Percentiles rank a stretch among this genome's conserved stretches.
Conservation (phyloP, 805 yeast species). For the Cyberlindnera maclurae region DNA sequence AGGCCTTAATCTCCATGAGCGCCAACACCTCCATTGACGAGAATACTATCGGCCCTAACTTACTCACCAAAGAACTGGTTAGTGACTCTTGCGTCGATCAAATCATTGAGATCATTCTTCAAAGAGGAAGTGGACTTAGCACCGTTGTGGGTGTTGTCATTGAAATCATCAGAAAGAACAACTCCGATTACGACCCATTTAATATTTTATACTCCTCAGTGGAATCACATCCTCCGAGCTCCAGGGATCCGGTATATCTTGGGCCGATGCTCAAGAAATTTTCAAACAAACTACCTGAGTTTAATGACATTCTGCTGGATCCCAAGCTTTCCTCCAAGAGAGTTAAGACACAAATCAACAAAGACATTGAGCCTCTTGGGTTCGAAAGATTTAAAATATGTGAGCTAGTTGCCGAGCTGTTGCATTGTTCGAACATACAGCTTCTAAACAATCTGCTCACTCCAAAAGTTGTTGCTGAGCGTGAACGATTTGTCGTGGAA, state of each 20-base stretch:
- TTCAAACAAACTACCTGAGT: slow-evolving; percentile 50
- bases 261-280: slow-evolving; percentile 76
- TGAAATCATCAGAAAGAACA: slow-evolving; percentile 89
- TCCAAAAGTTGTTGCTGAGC: slow-evolving; percentile 55
- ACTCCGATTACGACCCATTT: slow-evolving; percentile 87
- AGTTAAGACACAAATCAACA: slow-evolving; percentile 37
- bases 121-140: slow-evolving; percentile 69
- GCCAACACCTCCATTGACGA: slow-evolving; percentile 77
- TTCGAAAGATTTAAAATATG: slow-evolving; percentile 90
- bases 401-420: slow-evolving; percentile 86
- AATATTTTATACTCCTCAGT: slow-evolving; percentile 69
- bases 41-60: slow-evolving; percentile 91
- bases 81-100: slow-evolving; percentile 54
- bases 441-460: slow-evolving; percentile 74
- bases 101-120: slow-evolving; percentile 64
- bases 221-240: slow-evolving; percentile 81
- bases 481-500: slow-evolving; percentile 55
- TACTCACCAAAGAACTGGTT: slow-evolving; percentile 79
- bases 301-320: slow-evolving; percentile 41
- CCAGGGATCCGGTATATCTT: slow-evolving; percentile 84
- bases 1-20: slow-evolving; percentile 89
- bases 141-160: slow-evolving; percentile 90
- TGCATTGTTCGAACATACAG: slow-evolving; percentile 95
- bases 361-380: slow-evolving; percentile 76
- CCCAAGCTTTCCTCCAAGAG: slow-evolving; percentile 19